Base-by-base conservation (phyloP, 108 stramenopile species). In the Cyclostephanos invisitatus region DNA sequence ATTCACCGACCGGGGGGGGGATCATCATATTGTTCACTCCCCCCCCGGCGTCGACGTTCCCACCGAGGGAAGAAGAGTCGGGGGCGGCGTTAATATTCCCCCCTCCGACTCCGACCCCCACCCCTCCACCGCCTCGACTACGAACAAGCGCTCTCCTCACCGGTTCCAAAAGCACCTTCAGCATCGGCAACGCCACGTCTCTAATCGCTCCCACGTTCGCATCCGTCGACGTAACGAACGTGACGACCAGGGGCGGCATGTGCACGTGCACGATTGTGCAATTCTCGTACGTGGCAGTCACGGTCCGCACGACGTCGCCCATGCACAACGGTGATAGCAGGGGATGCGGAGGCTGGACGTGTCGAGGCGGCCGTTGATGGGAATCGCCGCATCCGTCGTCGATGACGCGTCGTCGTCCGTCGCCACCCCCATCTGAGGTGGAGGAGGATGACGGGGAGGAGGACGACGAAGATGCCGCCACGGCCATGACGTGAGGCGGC, bases 201-300 rank as follows among this genome's bases (percentile, higher is more conserved):
- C 61, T 55, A 8, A 82, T 67, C 20, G 59, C 55, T 14, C 81
- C 81, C 2, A 82, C 44, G 53, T 82, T 82, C 9, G 72, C 67
- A 9, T 78, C 77, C 9, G 81, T 72, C 5, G 49, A 24, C 11
- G 77, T 57, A 8, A 82, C 54, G 14, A 82, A 32, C 17, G 81
- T 82, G 9, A 82, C 81, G n/a, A 82, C 81, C 62, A 82, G 27
- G 12, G 81, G 81, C 10, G 77, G 46, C 58, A 78, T 51, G 55
- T 82, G 81, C 2, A 82, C 25, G 69, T 82, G 81, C 47, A 82
- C 64, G 73, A 82, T 50, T 0, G 77, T 82, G 14, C 65, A 67
- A 50, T 78, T 74, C 22, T 78, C 77, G 64, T 82, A 82, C 11
- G 47, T 62, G 5, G 77, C 81, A 0, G 72, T 82, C 25, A 67